Evolutionary conservation across 192 early-diverging fungal species (phyloP).

Genomic region (Podila verticillata): DNA sequence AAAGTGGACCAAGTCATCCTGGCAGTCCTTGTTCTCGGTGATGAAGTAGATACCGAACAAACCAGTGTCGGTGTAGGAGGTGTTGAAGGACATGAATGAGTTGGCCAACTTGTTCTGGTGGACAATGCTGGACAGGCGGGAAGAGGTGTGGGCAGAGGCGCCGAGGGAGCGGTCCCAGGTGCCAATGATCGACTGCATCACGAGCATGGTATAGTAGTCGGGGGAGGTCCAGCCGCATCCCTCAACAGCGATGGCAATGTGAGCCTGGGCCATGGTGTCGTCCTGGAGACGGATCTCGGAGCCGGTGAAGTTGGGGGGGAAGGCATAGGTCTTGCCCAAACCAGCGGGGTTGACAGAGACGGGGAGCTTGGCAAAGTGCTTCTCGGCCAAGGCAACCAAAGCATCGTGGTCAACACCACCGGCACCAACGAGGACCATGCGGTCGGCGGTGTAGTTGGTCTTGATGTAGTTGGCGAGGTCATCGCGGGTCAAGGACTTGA

Average conservation of each 20-base stretch:
- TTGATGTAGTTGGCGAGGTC: constrained; percentile 91
- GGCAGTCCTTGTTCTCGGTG: constrained; percentile 79
- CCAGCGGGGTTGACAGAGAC: constrained; percentile 56
- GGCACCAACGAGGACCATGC: constrained; percentile 95
- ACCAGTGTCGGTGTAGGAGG: constrained; percentile 97
- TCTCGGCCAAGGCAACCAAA: constrained; percentile 90
- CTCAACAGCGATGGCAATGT: constrained; percentile 98
- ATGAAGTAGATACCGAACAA: constrained; percentile 96
- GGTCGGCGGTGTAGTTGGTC: constrained; percentile 95
- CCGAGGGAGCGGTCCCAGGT: constrained; percentile 97
- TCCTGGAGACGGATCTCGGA: constrained; percentile 91
- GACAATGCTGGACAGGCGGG: constrained; percentile 85
- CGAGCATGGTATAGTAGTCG: constrained; percentile 96
- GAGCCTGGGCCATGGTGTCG: constrained; percentile 89
- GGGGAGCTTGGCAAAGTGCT: constrained; percentile 89
- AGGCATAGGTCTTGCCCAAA: constrained; percentile 55
- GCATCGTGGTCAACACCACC: constrained; percentile 95
- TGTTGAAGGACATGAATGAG: constrained; percentile 99
- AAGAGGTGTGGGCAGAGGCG: constrained; percentile 85
- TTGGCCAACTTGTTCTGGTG: constrained; percentile 90
- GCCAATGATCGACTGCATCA: constrained; percentile 95
- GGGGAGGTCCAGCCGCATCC: constrained; percentile 95
- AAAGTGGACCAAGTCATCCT: constrained; percentile 90
- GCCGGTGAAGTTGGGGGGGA: constrained; percentile 85
- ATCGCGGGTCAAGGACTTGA: constrained; percentile 85